Base-by-base conservation (phyloP, 179 eudicot species). In the Amaranthus tricolor region DNA sequence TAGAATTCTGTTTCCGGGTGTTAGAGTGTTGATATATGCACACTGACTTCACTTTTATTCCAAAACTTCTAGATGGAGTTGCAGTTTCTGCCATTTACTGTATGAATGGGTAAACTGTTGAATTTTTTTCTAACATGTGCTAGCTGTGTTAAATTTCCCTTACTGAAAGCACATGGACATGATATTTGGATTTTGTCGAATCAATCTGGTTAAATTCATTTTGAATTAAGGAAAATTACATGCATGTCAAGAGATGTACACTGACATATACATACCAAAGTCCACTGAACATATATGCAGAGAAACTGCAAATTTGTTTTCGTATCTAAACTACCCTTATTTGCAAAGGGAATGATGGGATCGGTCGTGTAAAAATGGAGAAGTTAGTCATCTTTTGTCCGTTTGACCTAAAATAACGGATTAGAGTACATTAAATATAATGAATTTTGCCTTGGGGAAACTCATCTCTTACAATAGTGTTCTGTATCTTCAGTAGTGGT, bases 211-310 rank as follows among this genome's bases (percentile, higher is more conserved):
- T 44, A 62, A 14, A 62, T 44, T 11, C 44, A n/a, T 63, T 10
- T 50, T 15, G 45, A 14, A 43, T 31, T 62, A 0, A 14, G 17
- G 50, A 59, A 59, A 19, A 59, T 59, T 59, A 6, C 5, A 54
- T 54, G 58, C 58, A 54, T 15, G 16, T 4, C 16, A 54, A 4
- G 13, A 15, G 3, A 4, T 54, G 16, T 15, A 54, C 19, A 12
- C 58, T 13, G 14, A 54, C 58, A 61, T 31, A 62, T 47, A 9
- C 14, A 47, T n/a, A 11, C 47, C 11, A 47, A 19, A 45, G 53
- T 65, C 69, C 21, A 9, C 19, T 52, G 45, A 47, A 17, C 66
- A 62, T 62, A 62, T 9, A 24, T 62, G 66, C 64, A 21, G 64
- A 62, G 47, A 47, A 62, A 62, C 7, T 62, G 14, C n/a, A 60